Evolutionary conservation across 441 rosid genomes (phyloP), one percentile per base, ranked within the genome.

Genomic region (Jatropha podagrica): DNA sequence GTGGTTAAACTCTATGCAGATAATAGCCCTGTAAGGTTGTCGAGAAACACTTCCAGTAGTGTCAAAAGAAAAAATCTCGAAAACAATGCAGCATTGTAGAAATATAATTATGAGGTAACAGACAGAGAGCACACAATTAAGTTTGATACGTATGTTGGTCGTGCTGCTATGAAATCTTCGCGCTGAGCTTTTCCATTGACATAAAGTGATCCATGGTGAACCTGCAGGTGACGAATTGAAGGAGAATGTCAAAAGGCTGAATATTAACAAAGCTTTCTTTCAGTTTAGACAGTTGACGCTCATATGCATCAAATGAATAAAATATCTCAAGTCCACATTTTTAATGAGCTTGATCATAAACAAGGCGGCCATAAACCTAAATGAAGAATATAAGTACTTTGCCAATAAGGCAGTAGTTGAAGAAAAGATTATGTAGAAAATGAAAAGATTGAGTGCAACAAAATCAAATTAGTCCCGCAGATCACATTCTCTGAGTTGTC

Each of bases 141-240:
- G 15, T 73, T 41, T 32, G 79, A 82, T 56, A 76, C 75, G 81
- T 86, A 84, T 71, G 74, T 69, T 23, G 86, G 85, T 17, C 6
- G 63, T 65, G 82, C 85, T 5, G 77, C 73, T 76, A 84, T 52
- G 69, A 84, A 86, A 60, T 76, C 77, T 83, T 86, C 91, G 9
- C 62, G 42, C 61, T 59, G 85, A 46, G 84, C 86, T 70, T 80
- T 78, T 46, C 86, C 84, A 52, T 88, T 88, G 73, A 88, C 83
- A 62, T 78, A 82, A 37, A 86, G 83, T 23, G 44, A 79, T 48
- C 87, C 88, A 26, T 79, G 49, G 51, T 27, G 75, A 81, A 88
- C 87, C 91, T 88, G 76, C 72, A 77, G 51, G 68, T 40, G 17
- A 59, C 10, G 7, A 44, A 44, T 65, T 37, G 38, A 51, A 69